Base-by-base conservation (phyloP, 768 basidiomycete genomes). In the Mycena olivaceomarginata region DNA sequence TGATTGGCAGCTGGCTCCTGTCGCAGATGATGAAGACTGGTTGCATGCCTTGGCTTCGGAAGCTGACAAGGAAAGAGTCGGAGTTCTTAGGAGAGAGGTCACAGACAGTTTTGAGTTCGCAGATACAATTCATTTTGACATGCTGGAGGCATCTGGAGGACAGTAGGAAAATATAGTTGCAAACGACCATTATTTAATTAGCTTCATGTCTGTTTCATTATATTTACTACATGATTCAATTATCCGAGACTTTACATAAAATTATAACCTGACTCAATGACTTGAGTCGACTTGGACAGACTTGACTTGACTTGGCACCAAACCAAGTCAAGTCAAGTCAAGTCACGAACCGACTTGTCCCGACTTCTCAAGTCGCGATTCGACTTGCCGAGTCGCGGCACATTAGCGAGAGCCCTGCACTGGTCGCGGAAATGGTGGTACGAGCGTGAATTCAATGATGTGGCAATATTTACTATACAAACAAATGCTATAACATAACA, bases 1-100 rank as follows among this genome's bases (percentile, higher is more conserved):
- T 60, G 37, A 60, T 60, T 60, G 59, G 59, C 59, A 60, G 59
- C 59, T 60, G 16, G 59, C 59, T 60, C 59, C 59, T 37, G 15
- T 60, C 25, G 12, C 59, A 60, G 59, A 37, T 16, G 59, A 60
- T 60, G 59, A 60, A 6, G 59, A 60, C 31, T 60, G 59, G 59
- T 18, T 60, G 59, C 31, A 22, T 60, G 59, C 57, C 22, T 22
- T 56, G 53, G 53, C 53, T 56, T 56, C n/a, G 53, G 53, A 56
- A 56, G 22, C 53, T 56, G 53, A 56, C 53, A 22, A 56, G 8
- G 20, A 56, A 56, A 56, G 20, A 56, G 53, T 56, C 9, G 16
- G 20, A 56, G 15, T n/a, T n/a, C 53, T 56, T n/a, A 22, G 53
- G 53, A 56, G 53, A 56, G 53, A 56, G 53, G 53, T 56, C 22